Evolutionary conservation across 805 yeast genomes (phyloP).

Genomic region (Cyberlindnera petersonii): DNA sequence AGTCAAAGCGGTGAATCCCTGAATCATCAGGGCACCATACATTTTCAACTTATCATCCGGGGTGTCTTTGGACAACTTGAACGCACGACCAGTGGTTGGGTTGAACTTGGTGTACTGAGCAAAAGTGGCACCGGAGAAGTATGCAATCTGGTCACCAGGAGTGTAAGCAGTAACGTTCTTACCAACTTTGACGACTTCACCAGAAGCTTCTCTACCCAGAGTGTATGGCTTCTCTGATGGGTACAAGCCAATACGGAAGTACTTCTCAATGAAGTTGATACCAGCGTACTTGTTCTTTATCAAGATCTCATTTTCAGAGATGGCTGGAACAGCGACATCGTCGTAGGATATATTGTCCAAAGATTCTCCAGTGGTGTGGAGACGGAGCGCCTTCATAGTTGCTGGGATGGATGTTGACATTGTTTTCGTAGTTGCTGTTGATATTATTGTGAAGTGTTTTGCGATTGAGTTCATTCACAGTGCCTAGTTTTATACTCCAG

Average conservation of each 20-base stretch:
- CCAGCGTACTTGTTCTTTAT: slow-evolving; percentile 77
- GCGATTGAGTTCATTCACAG: neutral
- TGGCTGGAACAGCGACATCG: slow-evolving; percentile 53
- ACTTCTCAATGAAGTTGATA: slow-evolving; percentile 76
- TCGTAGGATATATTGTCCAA: slow-evolving; percentile 47
- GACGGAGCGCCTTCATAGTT: slow-evolving; percentile 51
- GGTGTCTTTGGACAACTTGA: slow-evolving; percentile 46
- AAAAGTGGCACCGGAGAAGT: slow-evolving; percentile 49
- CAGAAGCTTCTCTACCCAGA: slow-evolving; percentile 73
- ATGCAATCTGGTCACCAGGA: slow-evolving; percentile 72
- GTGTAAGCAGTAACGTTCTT: slow-evolving; percentile 46
- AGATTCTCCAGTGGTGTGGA: slow-evolving; percentile 45
- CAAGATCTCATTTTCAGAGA: slow-evolving; percentile 54
- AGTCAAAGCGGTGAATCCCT: slow-evolving; percentile 78
- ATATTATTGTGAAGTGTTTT: neutral
- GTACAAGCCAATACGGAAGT: slow-evolving; percentile 78
- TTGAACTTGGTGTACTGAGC: slow-evolving; percentile 65
- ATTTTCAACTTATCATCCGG: slow-evolving; percentile 47
- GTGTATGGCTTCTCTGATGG: slow-evolving; percentile 56
- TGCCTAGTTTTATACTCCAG: too few relatives aligned
- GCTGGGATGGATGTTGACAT: slow-evolving; percentile 40
- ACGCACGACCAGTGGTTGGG: slow-evolving; percentile 31
- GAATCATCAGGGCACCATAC: slow-evolving; percentile 60
- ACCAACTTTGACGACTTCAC: slow-evolving; percentile 66
- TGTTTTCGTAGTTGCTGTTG: slow-evolving; percentile 1